Percentiles rank a stretch among this genome's conserved stretches.
phyloP scores from a whole-genome alignment of 2,329 filamentous ascomycete genomes.

The Colletotrichum echinochloae region DNA sequence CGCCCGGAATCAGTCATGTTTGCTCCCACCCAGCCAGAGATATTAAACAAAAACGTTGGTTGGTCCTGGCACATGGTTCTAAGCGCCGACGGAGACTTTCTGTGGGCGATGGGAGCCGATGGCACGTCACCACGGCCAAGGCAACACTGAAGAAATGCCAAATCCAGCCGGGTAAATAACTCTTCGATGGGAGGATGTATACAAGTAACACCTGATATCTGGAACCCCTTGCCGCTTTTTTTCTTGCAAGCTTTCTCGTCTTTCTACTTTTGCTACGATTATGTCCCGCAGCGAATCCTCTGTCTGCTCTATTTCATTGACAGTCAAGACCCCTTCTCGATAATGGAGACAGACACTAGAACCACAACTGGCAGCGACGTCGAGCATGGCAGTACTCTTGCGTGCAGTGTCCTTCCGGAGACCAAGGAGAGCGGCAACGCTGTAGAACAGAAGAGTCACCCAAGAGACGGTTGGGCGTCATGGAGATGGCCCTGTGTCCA shows the following conservation, averaged over 20 bases:
- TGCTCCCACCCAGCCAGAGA: not conserved
- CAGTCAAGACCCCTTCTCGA: not conserved
- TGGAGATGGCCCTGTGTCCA: slow-evolving; percentile 34
- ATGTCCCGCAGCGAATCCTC: not conserved
- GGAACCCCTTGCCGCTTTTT: not conserved
- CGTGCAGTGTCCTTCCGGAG: not conserved
- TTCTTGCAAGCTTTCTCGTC: not conserved
- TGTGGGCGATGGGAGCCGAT: not conserved
- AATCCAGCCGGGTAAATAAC: too few species aligned
- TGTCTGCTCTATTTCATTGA: not conserved
- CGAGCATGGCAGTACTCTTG: not conserved
- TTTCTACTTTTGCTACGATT: too few species aligned
- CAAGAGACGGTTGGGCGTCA: slow-evolving; percentile 17
- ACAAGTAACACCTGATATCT: not conserved
- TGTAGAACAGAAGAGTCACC: not conserved
- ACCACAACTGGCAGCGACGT: not conserved
- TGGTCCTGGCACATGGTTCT: not conserved
- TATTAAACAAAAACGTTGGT: too few species aligned
- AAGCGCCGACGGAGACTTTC: not conserved
- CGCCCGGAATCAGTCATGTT: not conserved
- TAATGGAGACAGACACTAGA: slow-evolving; percentile 6
- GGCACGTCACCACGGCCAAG: not conserved
- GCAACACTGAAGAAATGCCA: not conserved
- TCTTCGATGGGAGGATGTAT: not conserved
- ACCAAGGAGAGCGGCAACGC: slow-evolving; percentile 5